Conservation (phyloP, 2,329 filamentous ascomycete genomes). For the Blumeriella jaapii region DNA sequence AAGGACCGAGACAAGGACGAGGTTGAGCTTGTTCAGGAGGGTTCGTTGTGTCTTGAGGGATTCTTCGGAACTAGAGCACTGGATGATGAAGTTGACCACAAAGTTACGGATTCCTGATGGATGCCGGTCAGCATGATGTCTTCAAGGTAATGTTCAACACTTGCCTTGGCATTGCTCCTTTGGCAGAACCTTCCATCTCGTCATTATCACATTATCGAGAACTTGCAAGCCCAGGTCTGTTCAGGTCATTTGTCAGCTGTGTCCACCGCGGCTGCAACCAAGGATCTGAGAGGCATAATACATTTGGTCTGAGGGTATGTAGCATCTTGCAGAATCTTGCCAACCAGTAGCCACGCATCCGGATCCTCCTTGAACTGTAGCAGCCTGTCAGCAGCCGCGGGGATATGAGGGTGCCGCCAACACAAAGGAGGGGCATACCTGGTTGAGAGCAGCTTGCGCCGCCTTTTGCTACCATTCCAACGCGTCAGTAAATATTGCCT, state of each 20-base stretch:
- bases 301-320: conserved; percentile 95
- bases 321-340: conserved; percentile 89
- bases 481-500: conserved; percentile 28
- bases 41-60: conserved; percentile 74
- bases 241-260: conserved; percentile 18
- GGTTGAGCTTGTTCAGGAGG: conserved; percentile 93
- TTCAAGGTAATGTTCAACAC: conserved; percentile 1
- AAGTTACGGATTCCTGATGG: conserved; percentile 88
- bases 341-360: conserved; percentile 93
- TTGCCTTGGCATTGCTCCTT: conserved; percentile 89
- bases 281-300: conserved; percentile 34
- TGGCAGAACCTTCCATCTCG: conserved; percentile 95
- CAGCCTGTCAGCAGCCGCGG: conserved; percentile 16
- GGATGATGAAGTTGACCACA: conserved; percentile 95
- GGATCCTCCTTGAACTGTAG: conserved; percentile 94
- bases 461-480: conserved; percentile 70
- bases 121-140: conserved; percentile 16
- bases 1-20: conserved; percentile 91
- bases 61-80: conserved; percentile 84
- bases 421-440: conserved; percentile 45
- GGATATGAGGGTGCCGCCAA: conserved; percentile 5
- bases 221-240: conserved; percentile 88
- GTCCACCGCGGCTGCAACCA: conserved; percentile 1
- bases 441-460: conserved; percentile 85
- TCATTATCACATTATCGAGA: conserved; percentile 96